These are phyloP conservation scores for Penicillium glabrum DNA, from an alignment of 2,329 filamentous ascomycete species.

Conservation along the genomic window DNA sequence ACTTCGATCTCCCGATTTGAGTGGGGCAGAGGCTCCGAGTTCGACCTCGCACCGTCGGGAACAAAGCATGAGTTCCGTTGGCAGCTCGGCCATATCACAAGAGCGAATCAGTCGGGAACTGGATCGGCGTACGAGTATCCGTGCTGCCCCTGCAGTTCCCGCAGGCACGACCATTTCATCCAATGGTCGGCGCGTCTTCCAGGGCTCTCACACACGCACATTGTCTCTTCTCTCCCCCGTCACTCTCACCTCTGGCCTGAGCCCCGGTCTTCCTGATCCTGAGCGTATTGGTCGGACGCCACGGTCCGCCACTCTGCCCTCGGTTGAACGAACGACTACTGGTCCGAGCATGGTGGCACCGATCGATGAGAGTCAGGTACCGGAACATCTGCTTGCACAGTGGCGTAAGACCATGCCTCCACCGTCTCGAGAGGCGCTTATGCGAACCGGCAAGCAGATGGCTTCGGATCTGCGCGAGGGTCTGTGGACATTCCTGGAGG, in stretches of 20 bases:
- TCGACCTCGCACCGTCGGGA: slow-evolving; percentile 23
- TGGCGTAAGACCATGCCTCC: slow-evolving; percentile 45
- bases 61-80: slow-evolving; percentile 27
- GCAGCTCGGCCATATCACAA: slow-evolving; percentile 28
- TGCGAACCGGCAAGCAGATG: slow-evolving; percentile 69
- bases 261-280: slow-evolving; percentile 15
- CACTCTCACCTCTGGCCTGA: slow-evolving; percentile 19
- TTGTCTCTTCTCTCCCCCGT: slow-evolving; percentile 78
- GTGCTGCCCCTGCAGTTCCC: slow-evolving; percentile 48
- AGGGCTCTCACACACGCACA: slow-evolving; percentile 63
- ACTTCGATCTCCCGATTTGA: slow-evolving; percentile 43
- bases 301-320: slow-evolving; percentile 43
- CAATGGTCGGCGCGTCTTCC: slow-evolving; percentile 64
- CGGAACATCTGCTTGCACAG: slow-evolving; percentile 38
- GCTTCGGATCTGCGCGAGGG: slow-evolving; percentile 87
- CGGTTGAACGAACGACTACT: slow-evolving; percentile 33
- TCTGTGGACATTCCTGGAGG: slow-evolving; percentile 91
- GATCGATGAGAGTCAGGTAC: slow-evolving; percentile 22
- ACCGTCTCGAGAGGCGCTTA: slow-evolving; percentile 51
- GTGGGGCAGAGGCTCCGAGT: slow-evolving; percentile 8
- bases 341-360: slow-evolving; percentile 18
- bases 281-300: slow-evolving; percentile 36
- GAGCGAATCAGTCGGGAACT: slow-evolving; percentile 58
- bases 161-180: slow-evolving; percentile 32
- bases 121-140: slow-evolving; percentile 70